A percentile compares a stretch with the other conserved stretches of the same genome.
phyloP scores from a whole-genome alignment of 805 yeast species.

The Barnettozyma botsteinii region DNA sequence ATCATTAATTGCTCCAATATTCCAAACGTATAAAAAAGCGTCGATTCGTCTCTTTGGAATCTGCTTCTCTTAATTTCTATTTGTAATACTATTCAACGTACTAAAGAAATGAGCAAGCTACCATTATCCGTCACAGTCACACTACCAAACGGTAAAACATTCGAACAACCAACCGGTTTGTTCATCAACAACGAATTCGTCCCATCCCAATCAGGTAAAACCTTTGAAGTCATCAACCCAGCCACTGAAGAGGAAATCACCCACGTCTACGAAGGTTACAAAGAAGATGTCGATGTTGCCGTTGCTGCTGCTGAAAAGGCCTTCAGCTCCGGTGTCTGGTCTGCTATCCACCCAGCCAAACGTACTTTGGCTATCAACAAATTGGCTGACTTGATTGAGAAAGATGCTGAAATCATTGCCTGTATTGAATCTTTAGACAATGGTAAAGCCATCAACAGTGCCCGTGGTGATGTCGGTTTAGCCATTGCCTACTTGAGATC shows the following conservation, averaged over 20 bases:
- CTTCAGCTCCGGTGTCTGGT: conserved; percentile 11
- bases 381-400: conserved; percentile 11
- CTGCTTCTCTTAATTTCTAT: not conserved
- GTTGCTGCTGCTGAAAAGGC: conserved; percentile 13
- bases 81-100: not conserved
- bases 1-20: conserved; percentile 4
- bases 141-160: conserved; percentile 11
- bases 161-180: conserved; percentile 14
- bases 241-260: conserved; percentile 12
- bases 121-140: conserved; percentile 9
- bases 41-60: not conserved
- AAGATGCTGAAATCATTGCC: conserved; percentile 10
- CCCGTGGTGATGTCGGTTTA: conserved; percentile 14
- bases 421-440: conserved; percentile 11
- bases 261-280: conserved; percentile 10
- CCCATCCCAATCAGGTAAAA: conserved; percentile 9
- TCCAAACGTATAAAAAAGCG: not conserved
- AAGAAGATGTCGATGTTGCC: conserved; percentile 11
- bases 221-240: conserved; percentile 11
- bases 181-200: conserved; percentile 14
- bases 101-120: conserved; percentile 4
- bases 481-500: conserved; percentile 13
- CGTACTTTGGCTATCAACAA: conserved; percentile 13
- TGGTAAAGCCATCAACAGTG: conserved; percentile 12
- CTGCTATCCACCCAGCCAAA: conserved; percentile 9